Conservation (phyloP, 1,139 yeast species). For the Wickerhamomyces sp. region DNA sequence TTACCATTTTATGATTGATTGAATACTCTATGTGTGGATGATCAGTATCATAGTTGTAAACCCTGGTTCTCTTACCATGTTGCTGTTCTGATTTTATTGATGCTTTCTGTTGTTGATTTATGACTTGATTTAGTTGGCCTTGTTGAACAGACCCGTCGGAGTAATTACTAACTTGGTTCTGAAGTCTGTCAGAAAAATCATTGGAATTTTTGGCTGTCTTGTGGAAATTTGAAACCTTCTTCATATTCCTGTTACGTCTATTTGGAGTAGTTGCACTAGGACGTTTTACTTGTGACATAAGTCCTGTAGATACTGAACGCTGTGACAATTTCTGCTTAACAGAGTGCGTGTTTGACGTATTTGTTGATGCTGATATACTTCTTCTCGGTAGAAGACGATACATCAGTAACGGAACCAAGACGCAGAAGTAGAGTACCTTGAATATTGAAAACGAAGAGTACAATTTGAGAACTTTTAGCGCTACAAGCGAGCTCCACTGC, state of each 20-base stretch:
- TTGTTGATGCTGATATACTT: too few species aligned
- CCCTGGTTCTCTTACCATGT: background rate
- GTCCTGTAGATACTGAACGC: background rate
- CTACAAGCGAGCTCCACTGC: too few species aligned
- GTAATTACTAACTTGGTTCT: background rate
- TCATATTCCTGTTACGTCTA: background rate
- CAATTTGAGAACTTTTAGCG: too few species aligned
- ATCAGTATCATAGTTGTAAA: background rate
- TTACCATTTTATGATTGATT: background rate
- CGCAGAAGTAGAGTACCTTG: too few species aligned
- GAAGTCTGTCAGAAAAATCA: too few species aligned
- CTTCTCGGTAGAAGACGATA: too few species aligned
- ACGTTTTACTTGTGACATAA: background rate
- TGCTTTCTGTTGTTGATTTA: background rate
- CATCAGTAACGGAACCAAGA: too few species aligned
- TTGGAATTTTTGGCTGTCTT: too few species aligned
- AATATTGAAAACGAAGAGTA: too few species aligned
- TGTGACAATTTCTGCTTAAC: too few species aligned
- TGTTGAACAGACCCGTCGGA: background rate
- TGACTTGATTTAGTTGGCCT: background rate
- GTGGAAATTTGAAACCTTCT: background rate
- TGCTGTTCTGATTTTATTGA: background rate
- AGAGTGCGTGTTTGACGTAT: too few species aligned
- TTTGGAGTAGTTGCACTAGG: background rate
- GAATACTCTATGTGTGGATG: background rate